Evolutionary conservation across 176 grass and related monocot genomes (phyloP), one percentile per base, ranked within the genome.

Genomic region (Musa acuminata): DNA sequence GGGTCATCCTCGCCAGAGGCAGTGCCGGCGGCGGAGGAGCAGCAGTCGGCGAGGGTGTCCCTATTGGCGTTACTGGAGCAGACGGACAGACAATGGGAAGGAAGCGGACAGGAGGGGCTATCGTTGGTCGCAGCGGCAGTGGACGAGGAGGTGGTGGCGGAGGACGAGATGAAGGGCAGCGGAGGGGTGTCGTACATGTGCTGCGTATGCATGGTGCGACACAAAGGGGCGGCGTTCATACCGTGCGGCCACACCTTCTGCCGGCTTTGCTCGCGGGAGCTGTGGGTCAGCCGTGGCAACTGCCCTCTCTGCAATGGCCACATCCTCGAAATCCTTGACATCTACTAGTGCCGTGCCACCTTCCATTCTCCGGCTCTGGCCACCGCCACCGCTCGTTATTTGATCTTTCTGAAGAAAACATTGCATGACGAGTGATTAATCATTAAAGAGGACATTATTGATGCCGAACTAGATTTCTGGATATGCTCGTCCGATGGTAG

Each of bases 21-120:
- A 0, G 14, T n/a, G n/a, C 17, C 8, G 14, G 57, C 81, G 3
- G 80, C 63, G 25, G 19, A 53, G 19, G n/a, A 62, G 20, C 81
- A 77, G 51, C 79, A 87, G 1, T 49, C 83, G 54, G 78, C 75
- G 74, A 75, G 83, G 75, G 70, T 89, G 67, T 96, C 92, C 0
- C 72, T 96, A 23, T 92, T 96, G 87, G 67, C 89, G 53, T 62
- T 96, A 49, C 73, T 96, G n/a, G 92, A 86, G 65, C 87, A 89
- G 66, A 70, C 89, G 19, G 88, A 91, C 77, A 73, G 59, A 53
- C 85, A 87, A 13, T 92, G 89, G 89, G 80, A 79, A 62, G 63
- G 51, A 60, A 60, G 57, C 29, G 74, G 57, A 10, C 35, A 48
- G 1, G 71, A 24, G 19, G 53, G 4, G 71, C n/a, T 11, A 51